Conservation (phyloP, 73 alveolate genomes). For the Blepharisma stoltei region DNA sequence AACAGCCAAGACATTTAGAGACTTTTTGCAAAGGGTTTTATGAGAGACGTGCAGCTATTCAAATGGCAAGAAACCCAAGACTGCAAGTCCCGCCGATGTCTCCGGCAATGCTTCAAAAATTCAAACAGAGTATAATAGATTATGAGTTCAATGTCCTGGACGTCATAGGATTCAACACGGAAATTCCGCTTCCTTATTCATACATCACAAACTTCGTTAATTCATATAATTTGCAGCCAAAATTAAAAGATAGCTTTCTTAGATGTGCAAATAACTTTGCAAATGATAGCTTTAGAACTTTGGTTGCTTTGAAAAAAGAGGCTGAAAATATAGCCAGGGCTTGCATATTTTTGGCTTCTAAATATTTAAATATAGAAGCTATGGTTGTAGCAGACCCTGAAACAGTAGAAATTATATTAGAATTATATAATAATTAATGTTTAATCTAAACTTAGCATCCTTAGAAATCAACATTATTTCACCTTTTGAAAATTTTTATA, state of each 20-base stretch:
- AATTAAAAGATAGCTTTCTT: background rate
- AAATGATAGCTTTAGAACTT: conserved; percentile 4
- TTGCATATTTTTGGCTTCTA: conserved; percentile 22
- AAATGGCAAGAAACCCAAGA: background rate
- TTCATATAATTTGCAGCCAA: background rate
- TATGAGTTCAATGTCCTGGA: conserved; percentile 1
- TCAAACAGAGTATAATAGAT: background rate
- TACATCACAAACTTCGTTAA: background rate
- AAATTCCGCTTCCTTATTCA: conserved; percentile 3
- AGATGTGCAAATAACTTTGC: conserved; percentile 3
- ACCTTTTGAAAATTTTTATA: too few relatives aligned
- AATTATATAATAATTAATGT: too few relatives aligned
- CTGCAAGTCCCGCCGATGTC: conserved; percentile 26
- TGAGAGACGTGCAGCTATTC: background rate
- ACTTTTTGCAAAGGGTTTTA: background rate
- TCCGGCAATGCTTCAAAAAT: background rate
- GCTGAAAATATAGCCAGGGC: background rate
- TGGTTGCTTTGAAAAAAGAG: background rate
- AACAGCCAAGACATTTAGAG: conserved; percentile 25
- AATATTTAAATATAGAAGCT: background rate
- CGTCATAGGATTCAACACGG: conserved; percentile 4
- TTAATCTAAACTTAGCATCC: too few relatives aligned
- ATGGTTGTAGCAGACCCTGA: conserved; percentile 1
- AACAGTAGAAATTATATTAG: background rate
- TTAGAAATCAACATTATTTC: too few relatives aligned